Base-by-base conservation (phyloP, 2,329 filamentous ascomycete species). In the Scedosporium boydii region DNA sequence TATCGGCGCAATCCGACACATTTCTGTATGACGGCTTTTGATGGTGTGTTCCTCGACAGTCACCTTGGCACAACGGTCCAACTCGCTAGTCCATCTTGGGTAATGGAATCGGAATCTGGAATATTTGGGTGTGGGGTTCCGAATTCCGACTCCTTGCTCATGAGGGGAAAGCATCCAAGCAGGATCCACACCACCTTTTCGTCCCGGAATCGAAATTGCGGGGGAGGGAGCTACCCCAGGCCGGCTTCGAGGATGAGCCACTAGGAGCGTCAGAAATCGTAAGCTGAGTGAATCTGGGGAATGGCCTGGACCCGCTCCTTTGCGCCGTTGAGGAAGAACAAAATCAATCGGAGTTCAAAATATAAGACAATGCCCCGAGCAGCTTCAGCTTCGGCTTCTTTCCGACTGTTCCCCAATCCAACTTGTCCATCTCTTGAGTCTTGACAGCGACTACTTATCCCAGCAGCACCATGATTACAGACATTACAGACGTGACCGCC, bases 81-180 rank as follows among this genome's bases (percentile, higher is more conserved):
- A 16, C n/a, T 7, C 9, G n/a, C 57, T 59, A 59, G 57, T 44
- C 57, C 34, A 16, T 9, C 1, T 59, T 44, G 3, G 59, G 59
- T 23, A 51, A 51, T 29, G 59, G 59, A 60, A 60, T 60, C 59
- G 59, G 59, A 60, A 51, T 60, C 59, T 14, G 59, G 59, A 60
- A 60, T 26, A 26, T n/a, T 38, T 27, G 6, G 21, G n/a, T 58
- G 55, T 18, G 27, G 55, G 55, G 55, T 29, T 34, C 55, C 55
- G 34, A 18, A 29, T 34, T 18, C 23, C 23, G 27, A 16, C 3
- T 4, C 34, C 27, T 16, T 6, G 10, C 3, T 14, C 23, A 55
- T 55, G 51, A 21, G 51, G 51, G 51, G 51, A 4, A 38, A 55
- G 51, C 51, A 18, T 4, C 51, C 51, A 7, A 6, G 10, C 2